A percentile compares a stretch with the other conserved stretches of the same genome.
phyloP scores from a whole-genome alignment of 768 basidiomycete species.

The Phlegmacium glaucopus region DNA sequence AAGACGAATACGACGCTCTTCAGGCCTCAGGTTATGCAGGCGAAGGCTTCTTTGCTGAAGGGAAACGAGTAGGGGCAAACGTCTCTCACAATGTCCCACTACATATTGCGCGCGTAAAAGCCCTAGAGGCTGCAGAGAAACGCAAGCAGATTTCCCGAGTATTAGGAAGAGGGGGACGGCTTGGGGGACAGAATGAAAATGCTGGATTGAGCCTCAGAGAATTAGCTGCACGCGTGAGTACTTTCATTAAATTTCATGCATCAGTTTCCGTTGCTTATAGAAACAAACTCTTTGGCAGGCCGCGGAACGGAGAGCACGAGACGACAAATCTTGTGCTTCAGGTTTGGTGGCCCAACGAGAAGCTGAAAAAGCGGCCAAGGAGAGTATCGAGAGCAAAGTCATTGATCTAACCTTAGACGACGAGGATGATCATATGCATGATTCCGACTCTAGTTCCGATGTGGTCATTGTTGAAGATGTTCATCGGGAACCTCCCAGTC shows the following conservation, averaged over 20 bases:
- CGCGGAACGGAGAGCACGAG: constrained; percentile 72
- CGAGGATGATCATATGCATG: constrained; percentile 6
- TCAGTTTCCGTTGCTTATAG: constrained; percentile 3
- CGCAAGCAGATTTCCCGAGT: constrained; percentile 43
- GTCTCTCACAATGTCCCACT: constrained; percentile 67
- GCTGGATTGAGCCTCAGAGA: constrained; percentile 60
- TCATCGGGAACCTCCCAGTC: constrained; percentile 4
- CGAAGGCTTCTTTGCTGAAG: constrained; percentile 86
- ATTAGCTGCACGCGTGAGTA: constrained; percentile 63
- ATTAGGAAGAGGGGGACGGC: constrained; percentile 51
- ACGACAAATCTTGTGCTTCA: constrained; percentile 74
- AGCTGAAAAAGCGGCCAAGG: constrained; percentile 64
- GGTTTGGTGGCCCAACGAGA: constrained; percentile 56
- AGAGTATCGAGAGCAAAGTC: constrained; percentile 58
- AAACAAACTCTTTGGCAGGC: constrained; percentile 49
- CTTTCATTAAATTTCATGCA: background rate
- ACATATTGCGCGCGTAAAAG: constrained; percentile 61
- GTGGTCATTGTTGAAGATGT: constrained; percentile 28
- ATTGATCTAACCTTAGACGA: constrained; percentile 55
- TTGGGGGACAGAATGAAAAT: constrained; percentile 44
- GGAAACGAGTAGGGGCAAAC: constrained; percentile 63
- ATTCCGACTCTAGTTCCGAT: constrained; percentile 31
- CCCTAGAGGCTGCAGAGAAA: constrained; percentile 79
- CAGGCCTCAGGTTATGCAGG: constrained; percentile 82
- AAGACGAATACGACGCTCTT: constrained; percentile 83